Base-by-base conservation (phyloP, 1,284 basidiomycete genomes). In the Trichosporon faecale region DNA sequence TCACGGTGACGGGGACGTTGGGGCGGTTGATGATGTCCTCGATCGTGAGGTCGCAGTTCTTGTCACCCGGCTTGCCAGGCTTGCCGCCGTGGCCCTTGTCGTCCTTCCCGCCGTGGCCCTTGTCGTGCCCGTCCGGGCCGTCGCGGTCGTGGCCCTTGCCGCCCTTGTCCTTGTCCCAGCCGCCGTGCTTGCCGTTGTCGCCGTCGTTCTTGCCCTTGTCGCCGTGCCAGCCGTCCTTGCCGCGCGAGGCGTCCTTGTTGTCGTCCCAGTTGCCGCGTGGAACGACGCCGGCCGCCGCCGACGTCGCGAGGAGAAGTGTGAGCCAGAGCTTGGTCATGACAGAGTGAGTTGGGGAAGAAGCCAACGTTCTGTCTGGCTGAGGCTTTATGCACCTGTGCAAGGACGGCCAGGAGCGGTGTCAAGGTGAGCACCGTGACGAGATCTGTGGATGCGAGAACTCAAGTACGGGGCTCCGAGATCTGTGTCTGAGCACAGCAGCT, bases 11-110 rank as follows among this genome's bases (percentile, higher is more conserved):
- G 35, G 21, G 14, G 16, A 72, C 68, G 12, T 23, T 31, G 66
- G 68, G 64, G 64, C 65, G 37, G 12, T 65, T 25, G 29, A 69
- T 8, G 66, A 72, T 66, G 44, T 64, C 61, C 2, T 37, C 49
- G 49, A 52, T 16, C 18, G 46, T 37, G 12, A 44, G 37, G 27
- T 14, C 31, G 9, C 18, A 8, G 35, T 63, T 18, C 23, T 65
- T 40, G 64, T 12, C 37, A 16, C 37, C 64, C 2, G 27, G 27
- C 11, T 44, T 44, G 25, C 37, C 64, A 2, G 27, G 27, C 11
- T 44, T 44, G 64, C 8, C 40, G 27, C 40, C 35, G 6, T 27
- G 25, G 23, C 63, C 63, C 7, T 64, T 14, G 21, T 65, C 35
- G 35, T 61, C 25, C 6, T 29, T 14, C 16, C 29, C 29, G 40